These are phyloP conservation scores for Neofusicoccum umdonicola DNA, from an alignment of 2,329 filamentous ascomycete genomes.

Conservation along the genomic window DNA sequence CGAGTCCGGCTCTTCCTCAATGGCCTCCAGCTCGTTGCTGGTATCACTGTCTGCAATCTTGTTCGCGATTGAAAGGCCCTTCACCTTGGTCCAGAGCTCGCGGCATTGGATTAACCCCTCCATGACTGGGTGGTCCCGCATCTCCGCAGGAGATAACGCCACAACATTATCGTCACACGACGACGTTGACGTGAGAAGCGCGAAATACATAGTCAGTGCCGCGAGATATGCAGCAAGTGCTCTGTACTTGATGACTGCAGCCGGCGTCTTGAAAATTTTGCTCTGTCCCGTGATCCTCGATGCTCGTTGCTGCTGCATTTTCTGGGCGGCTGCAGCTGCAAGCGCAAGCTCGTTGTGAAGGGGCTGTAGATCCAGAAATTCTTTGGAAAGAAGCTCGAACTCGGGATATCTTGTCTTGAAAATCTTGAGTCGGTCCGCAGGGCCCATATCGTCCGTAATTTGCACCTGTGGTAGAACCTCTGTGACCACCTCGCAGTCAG, in stretches of 20 bases:
- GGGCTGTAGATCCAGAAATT: slow-evolving; percentile 69
- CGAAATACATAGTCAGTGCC: slow-evolving; percentile 89
- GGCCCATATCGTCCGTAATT: slow-evolving; percentile 74
- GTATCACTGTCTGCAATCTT: slow-evolving; percentile 34
- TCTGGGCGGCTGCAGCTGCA: slow-evolving; percentile 58
- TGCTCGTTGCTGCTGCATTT: slow-evolving; percentile 26
- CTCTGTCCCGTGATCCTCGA: slow-evolving; percentile 20
- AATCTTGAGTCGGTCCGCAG: slow-evolving; percentile 72
- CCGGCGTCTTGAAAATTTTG: slow-evolving; percentile 31
- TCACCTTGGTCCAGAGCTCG: slow-evolving; percentile 74
- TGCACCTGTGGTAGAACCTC: slow-evolving; percentile 83
- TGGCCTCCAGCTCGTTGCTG: slow-evolving; percentile 34
- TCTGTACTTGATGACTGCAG: slow-evolving; percentile 65
- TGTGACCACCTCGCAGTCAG: slow-evolving; percentile 61
- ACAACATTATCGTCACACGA: slow-evolving; percentile 53
- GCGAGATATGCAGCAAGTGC: slow-evolving; percentile 83
- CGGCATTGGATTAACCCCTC: slow-evolving; percentile 75
- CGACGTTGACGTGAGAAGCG: slow-evolving; percentile 79
- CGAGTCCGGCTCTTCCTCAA: slow-evolving; percentile 30
- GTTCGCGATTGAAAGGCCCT: slow-evolving; percentile 58
- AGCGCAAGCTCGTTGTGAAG: slow-evolving; percentile 58
- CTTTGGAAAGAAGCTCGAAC: slow-evolving; percentile 79
- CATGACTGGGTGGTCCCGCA: slow-evolving; percentile 92
- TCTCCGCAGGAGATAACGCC: slow-evolving; percentile 70
- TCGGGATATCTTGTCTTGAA: slow-evolving; percentile 84